Evolutionary conservation across 768 basidiomycete genomes (phyloP), one percentile per base, ranked within the genome.

Genomic region (Lentinula sp.): DNA sequence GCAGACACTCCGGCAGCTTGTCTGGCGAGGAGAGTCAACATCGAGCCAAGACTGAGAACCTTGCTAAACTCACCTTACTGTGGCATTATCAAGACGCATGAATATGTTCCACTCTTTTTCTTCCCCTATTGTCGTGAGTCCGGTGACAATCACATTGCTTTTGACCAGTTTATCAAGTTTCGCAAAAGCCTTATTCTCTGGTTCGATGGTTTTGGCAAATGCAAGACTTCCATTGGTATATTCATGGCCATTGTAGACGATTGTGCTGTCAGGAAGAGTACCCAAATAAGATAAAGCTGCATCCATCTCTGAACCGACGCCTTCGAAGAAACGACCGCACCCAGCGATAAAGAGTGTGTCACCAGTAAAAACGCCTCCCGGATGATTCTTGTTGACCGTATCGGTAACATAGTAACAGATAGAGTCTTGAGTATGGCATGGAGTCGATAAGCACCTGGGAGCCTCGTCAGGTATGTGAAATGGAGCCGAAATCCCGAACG

Each of bases 81-180:
- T 78, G 4, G 79, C 77, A 63, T 76, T 84, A 4, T 79, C 74
- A 10, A 94, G 74, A 16, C 94, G 83, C 93, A 97, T 94, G 73
- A 98, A 98, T 7, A 93, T 86, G 73, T 98, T 98, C 91, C 92
- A 95, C 64, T 85, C 78, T 75, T 94, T 95, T 77, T 98, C 96
- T 65, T 98, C 91, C 0, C 83, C 90, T 54, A 98, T 95, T 0
- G 94, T 97, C 12, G 90, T 89, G 69, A 88, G 75, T 43, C 95
- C 94, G 4, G 89, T 85, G 4, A 90, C 93, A 49, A 84, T 72
- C 59, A 79, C 68, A 67, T 93, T 86, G 50, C 78, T 76, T 55
- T 80, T 69, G 23, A 83, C 81, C 18, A 93, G 76, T 48, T 81
- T 75, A 6, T 75, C 76, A 35, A 97, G 82, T 33, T 83, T 79